Evolutionary conservation across 768 basidiomycete species (phyloP).

Genomic region (Termitomyces sp.): DNA sequence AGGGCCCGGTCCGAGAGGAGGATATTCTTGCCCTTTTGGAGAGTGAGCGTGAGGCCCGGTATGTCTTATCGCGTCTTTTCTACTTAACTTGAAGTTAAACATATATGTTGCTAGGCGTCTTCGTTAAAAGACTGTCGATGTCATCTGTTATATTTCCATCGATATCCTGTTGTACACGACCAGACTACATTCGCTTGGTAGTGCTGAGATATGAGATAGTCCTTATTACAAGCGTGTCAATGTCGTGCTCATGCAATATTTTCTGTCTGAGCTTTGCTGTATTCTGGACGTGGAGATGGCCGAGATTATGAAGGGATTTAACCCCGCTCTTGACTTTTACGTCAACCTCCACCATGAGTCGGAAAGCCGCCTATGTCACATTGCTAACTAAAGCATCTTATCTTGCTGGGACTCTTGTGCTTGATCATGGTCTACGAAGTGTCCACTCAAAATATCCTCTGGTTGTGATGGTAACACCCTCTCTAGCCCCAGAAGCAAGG

Average conservation of each 20-base stretch:
- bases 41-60: conserved; percentile 99
- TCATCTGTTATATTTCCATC: conserved; percentile 4
- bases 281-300: conserved; percentile 10
- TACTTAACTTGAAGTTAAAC: background rate
- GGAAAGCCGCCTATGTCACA: conserved; percentile 63
- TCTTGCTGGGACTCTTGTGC: conserved; percentile 56
- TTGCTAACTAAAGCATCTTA: conserved; percentile 73
- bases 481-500: conserved; percentile 45
- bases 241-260: background rate
- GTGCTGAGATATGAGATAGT: background rate
- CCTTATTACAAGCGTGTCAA: background rate
- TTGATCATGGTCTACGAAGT: conserved; percentile 47
- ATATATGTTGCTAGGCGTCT: conserved; percentile 25
- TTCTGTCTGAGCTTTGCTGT: background rate
- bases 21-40: conserved; percentile 97
- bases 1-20: conserved; percentile 93
- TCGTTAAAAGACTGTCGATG: conserved; percentile 23
- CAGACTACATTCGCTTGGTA: conserved; percentile 4
- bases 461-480: conserved; percentile 68
- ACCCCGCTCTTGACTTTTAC: background rate
- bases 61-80: conserved; percentile 26
- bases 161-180: conserved; percentile 10
- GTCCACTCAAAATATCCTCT: conserved; percentile 68
- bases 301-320: conserved; percentile 6
- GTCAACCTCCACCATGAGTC: conserved; percentile 20